Evolutionary conservation across 2,329 filamentous ascomycete species (phyloP).

Genomic region (Fusarium dimerum): DNA sequence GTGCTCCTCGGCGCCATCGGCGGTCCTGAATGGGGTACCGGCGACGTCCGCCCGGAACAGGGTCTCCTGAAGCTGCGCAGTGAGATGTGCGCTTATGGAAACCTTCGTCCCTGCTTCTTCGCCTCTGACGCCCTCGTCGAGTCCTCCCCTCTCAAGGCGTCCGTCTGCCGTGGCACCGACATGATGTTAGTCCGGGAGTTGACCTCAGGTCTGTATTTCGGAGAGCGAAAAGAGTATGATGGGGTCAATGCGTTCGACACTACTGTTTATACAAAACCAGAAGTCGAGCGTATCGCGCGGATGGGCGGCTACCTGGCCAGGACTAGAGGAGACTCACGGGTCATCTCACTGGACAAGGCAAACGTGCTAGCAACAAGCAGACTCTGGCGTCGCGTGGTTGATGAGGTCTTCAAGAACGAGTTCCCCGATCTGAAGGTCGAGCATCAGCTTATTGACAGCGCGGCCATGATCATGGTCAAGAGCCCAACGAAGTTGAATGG

Average conservation of each 20-base stretch:
- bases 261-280: conserved; percentile 77
- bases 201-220: conserved; percentile 91
- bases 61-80: conserved; percentile 86
- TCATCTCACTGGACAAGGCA: conserved; percentile 88
- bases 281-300: conserved; percentile 83
- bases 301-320: conserved; percentile 78
- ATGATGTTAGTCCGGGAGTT: conserved; percentile 90
- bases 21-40: conserved; percentile 90
- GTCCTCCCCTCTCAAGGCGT: conserved; percentile 79
- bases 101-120: conserved; percentile 92
- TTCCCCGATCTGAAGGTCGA: conserved; percentile 81
- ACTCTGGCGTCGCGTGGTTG: conserved; percentile 82
- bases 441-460: conserved; percentile 89
- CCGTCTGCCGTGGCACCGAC: conserved; percentile 79
- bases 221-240: conserved; percentile 76
- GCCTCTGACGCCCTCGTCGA: conserved; percentile 81
- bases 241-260: conserved; percentile 77
- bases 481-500: conserved; percentile 83
- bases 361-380: conserved; percentile 87
- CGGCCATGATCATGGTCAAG: conserved; percentile 94
- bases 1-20: conserved; percentile 89
- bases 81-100: conserved; percentile 87
- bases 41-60: conserved; percentile 83
- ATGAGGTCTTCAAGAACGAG: conserved; percentile 80
- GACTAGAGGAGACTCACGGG: conserved; percentile 64